A percentile compares a stretch with the other conserved stretches of the same genome.
These are phyloP conservation scores for Alternaria brassicae DNA, from an alignment of 2,329 filamentous ascomycete species.

Conservation along the genomic window DNA sequence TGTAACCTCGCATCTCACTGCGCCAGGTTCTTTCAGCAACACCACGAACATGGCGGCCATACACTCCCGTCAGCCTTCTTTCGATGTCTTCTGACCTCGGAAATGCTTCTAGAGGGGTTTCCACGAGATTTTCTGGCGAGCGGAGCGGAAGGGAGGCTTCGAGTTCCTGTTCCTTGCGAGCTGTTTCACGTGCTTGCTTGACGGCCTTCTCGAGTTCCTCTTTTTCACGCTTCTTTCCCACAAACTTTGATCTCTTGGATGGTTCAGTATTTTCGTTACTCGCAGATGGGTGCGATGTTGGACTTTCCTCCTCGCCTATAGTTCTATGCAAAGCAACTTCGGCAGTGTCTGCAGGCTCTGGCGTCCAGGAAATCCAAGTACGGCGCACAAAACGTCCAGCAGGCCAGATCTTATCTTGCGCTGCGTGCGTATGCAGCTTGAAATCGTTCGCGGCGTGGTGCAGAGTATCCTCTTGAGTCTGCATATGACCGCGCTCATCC, in stretches of 20 bases:
- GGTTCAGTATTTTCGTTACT: neutral
- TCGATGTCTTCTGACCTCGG: neutral
- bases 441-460: neutral
- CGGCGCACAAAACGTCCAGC: slow-evolving; percentile 24
- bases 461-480: slow-evolving; percentile 22
- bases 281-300: neutral
- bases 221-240: neutral
- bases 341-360: neutral
- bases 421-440: slow-evolving; percentile 3
- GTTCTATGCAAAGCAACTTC: neutral
- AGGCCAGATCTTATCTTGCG: slow-evolving; percentile 15
- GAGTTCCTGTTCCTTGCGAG: neutral
- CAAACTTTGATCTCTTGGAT: neutral
- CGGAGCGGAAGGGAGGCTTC: neutral
- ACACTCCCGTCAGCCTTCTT: neutral
- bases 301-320: neutral
- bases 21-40: neutral
- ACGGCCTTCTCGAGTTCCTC: neutral
- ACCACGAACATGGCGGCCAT: neutral
- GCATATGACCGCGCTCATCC: slow-evolving; percentile 29
- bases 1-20: neutral
- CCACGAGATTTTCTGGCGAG: neutral
- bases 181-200: neutral
- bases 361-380: slow-evolving; percentile 16
- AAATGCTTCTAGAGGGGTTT: neutral